Base-by-base conservation (phyloP, 192 early-diverging fungal genomes). In the Coemansia sp. region DNA sequence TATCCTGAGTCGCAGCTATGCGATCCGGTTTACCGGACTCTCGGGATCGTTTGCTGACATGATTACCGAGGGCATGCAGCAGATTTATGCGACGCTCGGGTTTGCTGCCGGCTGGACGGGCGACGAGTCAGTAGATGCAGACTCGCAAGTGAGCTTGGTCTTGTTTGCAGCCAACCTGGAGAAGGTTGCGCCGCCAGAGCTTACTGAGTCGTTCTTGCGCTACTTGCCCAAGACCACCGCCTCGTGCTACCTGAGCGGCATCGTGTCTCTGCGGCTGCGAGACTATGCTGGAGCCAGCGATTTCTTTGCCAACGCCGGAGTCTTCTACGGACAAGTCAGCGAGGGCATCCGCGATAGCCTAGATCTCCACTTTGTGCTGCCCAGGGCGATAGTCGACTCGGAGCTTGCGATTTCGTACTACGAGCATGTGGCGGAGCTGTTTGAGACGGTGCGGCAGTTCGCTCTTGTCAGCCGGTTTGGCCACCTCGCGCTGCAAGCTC, bases 1-100 rank as follows among this genome's bases (percentile, higher is more conserved):
- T 25, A 42, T 74, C 8, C 17, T 78, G 32, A 43, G 39, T 12
- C 71, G 72, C 54, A n/a, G 42, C 45, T 75, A 56, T 17, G 12
- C 37, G 3, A 27, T 83, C 53, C 65, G 68, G 10, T 71, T 83
- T 22, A 36, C 35, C 2, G 81, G 68, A 2, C 56, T 56, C 20
- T 47, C 76, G 19, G 76, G 72, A 27, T 45, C 31, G 29, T 83
- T 83, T 63, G 67, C 65, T 5, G 75, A 74, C n/a, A 78, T 83
- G 81, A 37, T 83, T 1, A 15, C 53, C 0, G 81, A 83, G 22
- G 81, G 75, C 31, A 68, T 78, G 24, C 15, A 51, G 51, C 76
- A 77, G 37, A 60, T 83, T 11, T 71, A 70, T 42, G 68, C 62
- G 1, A 57, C 17, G 9, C n/a, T 83, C 1, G 67, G 70, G 0